These are phyloP conservation scores for Bonia amplexicaulis DNA, from an alignment of 176 grass and related monocot genomes.

Conservation along the genomic window DNA sequence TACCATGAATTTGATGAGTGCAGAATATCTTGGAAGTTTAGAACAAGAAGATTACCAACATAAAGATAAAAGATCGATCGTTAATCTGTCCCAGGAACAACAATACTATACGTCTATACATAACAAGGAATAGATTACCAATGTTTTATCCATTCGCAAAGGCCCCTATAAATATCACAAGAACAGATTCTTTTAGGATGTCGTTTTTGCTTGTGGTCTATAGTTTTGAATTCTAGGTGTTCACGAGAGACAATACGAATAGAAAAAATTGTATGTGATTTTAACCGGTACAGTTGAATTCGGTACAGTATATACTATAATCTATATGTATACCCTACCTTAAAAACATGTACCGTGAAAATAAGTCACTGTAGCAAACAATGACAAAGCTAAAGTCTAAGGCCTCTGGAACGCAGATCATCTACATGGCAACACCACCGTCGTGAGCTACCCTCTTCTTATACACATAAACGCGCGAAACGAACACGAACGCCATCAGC, in stretches of 20 bases:
- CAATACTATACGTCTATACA: background rate
- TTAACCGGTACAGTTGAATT: too few relatives aligned
- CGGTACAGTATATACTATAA: too few relatives aligned
- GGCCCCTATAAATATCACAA: background rate
- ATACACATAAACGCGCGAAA: slow-evolving; percentile 17
- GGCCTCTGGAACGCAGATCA: too few relatives aligned
- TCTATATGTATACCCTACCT: too few relatives aligned
- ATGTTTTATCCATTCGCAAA: background rate
- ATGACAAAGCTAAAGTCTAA: too few relatives aligned
- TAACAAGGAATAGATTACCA: background rate
- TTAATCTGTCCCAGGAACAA: background rate
- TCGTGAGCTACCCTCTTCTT: slow-evolving; percentile 12
- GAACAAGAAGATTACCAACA: background rate
- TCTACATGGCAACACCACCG: background rate
- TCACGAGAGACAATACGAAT: too few relatives aligned
- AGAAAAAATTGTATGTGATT: too few relatives aligned
- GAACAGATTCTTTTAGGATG: background rate
- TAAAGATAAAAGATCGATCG: background rate
- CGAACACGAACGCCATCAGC: slow-evolving; percentile 2
- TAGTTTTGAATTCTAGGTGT: too few relatives aligned
- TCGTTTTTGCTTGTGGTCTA: too few relatives aligned
- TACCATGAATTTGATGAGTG: background rate
- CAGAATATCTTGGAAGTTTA: background rate
- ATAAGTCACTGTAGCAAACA: too few relatives aligned
- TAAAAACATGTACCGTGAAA: too few relatives aligned